Conservation (phyloP, 805 yeast genomes). For the Saccharomycopsis malanga region DNA sequence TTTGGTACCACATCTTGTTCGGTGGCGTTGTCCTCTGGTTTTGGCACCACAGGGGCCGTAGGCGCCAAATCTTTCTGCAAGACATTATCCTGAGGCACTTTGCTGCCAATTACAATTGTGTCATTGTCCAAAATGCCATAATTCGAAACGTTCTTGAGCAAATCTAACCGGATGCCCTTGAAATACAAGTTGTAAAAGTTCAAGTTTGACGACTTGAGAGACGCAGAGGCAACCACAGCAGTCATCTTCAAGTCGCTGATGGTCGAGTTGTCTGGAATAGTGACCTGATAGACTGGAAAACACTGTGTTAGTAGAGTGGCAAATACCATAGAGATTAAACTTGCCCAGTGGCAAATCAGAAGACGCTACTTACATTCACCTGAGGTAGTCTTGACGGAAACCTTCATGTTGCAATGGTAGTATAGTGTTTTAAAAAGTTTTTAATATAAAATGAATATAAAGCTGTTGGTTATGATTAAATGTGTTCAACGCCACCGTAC, state of each 20-base stretch:
- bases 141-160: conserved; percentile 16
- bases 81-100: conserved; percentile 11
- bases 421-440: background rate
- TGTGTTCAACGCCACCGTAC: no score
- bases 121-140: conserved; percentile 17
- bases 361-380: conserved; percentile 26
- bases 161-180: conserved; percentile 18
- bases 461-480: no score
- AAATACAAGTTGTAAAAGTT: conserved; percentile 15
- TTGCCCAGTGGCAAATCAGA: background rate
- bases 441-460: background rate
- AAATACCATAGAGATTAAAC: no score
- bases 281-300: conserved; percentile 33
- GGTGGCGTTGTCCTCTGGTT: background rate
- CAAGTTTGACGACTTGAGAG: conserved; percentile 14
- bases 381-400: conserved; percentile 41
- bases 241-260: conserved; percentile 44
- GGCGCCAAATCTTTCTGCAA: background rate
- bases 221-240: conserved; percentile 36
- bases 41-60: background rate
- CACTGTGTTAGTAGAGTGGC: conserved; percentile 11
- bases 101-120: conserved; percentile 16
- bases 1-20: background rate
- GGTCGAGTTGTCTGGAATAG: conserved; percentile 46
- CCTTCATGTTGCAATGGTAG: conserved; percentile 34